Percentiles rank a stretch among this genome's conserved stretches.
These are phyloP conservation scores for Jimgerdemannia flammicorona DNA, from an alignment of 192 early-diverging fungal genomes.

Conservation along the genomic window DNA sequence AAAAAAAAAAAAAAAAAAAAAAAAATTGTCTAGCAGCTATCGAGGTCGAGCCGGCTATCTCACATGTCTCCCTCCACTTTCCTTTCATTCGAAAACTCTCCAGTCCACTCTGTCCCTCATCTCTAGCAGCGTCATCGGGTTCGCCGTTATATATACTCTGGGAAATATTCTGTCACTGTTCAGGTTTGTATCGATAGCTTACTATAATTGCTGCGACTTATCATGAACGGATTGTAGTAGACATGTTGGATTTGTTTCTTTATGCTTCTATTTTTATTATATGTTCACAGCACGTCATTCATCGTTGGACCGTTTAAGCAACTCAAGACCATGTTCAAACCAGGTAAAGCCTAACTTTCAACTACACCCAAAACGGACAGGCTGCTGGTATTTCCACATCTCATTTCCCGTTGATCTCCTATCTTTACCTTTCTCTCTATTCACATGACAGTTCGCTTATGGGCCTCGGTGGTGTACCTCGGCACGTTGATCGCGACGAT, in stretches of 20 bases:
- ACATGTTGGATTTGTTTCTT: neutral
- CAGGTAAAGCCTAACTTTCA: constrained; percentile 36
- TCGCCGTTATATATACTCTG: constrained; percentile 88
- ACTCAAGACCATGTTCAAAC: constrained; percentile 79
- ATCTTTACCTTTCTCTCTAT: constrained; percentile 27
- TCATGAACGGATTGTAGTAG: neutral
- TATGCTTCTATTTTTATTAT: neutral
- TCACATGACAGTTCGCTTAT: constrained; percentile 50
- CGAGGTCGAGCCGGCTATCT: neutral
- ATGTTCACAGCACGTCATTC: constrained; percentile 70
- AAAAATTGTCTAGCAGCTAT: no score
- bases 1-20: no score
- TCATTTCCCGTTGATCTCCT: constrained; percentile 21
- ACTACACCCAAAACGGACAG: neutral
- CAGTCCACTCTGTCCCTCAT: constrained; percentile 59
- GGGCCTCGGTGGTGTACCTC: constrained; percentile 73
- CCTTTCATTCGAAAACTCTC: neutral
- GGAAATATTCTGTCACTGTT: constrained; percentile 87
- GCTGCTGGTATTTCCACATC: no score
- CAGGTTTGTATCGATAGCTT: constrained; percentile 28
- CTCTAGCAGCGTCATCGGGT: constrained; percentile 59
- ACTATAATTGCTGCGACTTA: no score
- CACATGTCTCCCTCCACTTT: neutral
- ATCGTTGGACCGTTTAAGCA: constrained; percentile 84
- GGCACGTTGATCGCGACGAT: constrained; percentile 66